Evolutionary conservation across 2,329 filamentous ascomycete genomes (phyloP).

Genomic region (Botrytis pseudocinerea): DNA sequence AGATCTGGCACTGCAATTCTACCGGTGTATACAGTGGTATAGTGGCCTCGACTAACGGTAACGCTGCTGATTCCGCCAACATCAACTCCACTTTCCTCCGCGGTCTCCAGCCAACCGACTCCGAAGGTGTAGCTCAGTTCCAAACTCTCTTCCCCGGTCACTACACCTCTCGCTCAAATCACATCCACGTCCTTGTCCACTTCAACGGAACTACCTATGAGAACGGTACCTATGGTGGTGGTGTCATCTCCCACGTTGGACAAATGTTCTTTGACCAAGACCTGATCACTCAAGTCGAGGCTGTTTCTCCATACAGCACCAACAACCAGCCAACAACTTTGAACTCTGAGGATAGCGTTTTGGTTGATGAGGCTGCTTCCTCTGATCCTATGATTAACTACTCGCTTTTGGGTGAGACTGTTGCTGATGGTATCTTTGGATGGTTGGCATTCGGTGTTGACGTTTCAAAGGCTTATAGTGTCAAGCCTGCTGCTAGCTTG

Average conservation of each 20-base stretch:
- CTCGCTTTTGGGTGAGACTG: slow-evolving; percentile 11
- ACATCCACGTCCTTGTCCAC: slow-evolving; percentile 40
- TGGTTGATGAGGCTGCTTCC: slow-evolving; percentile 10
- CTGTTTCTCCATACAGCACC: slow-evolving; percentile 47
- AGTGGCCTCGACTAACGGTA: slow-evolving; percentile 46
- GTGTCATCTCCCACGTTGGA: slow-evolving; percentile 57
- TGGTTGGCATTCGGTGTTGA: slow-evolving; percentile 21
- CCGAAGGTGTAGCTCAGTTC: slow-evolving; percentile 47
- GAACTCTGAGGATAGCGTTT: slow-evolving; percentile 49
- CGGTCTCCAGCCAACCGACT: slow-evolving; percentile 45
- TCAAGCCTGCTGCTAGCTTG: slow-evolving; percentile 12
- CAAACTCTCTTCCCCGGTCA: neutral
- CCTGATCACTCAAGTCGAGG: slow-evolving; percentile 54
- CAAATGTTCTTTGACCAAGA: slow-evolving; percentile 66
- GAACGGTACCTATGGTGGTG: slow-evolving; percentile 37
- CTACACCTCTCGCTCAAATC: slow-evolving; percentile 6
- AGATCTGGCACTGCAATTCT: slow-evolving; percentile 47
- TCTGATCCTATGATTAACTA: slow-evolving; percentile 18
- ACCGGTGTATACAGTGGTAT: slow-evolving; percentile 46
- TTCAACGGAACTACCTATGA: slow-evolving; percentile 44
- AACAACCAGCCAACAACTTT: slow-evolving; percentile 50
- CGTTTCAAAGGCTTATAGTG: neutral
- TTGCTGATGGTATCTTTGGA: slow-evolving; percentile 19
- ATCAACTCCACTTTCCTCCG: slow-evolving; percentile 46
- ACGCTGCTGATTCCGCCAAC: slow-evolving; percentile 42